These are phyloP conservation scores for Halenospora varia DNA, from an alignment of 495 filamentous ascomycete species.

Conservation along the genomic window DNA sequence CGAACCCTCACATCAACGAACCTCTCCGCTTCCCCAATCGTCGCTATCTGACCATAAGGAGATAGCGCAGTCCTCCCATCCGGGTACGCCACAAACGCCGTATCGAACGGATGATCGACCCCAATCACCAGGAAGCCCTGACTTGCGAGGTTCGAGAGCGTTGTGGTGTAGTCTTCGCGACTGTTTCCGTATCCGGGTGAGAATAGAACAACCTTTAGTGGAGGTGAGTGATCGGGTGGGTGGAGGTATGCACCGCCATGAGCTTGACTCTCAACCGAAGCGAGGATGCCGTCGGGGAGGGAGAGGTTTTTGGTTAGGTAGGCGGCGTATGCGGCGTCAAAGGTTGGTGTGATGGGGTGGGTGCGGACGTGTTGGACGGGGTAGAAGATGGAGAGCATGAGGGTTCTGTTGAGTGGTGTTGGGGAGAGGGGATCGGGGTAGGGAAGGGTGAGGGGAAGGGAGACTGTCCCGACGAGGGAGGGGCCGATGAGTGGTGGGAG, in stretches of 20 bases:
- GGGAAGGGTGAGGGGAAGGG: too few species aligned
- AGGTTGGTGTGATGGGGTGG: slow-evolving; percentile 20
- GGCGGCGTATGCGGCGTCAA: slow-evolving; percentile 11
- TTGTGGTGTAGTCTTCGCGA: slow-evolving; percentile 34
- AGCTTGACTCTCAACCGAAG: neutral
- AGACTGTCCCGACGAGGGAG: too few species aligned
- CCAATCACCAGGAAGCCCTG: slow-evolving; percentile 40
- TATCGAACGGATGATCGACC: slow-evolving; percentile 47
- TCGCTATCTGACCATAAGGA: neutral
- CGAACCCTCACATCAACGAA: neutral
- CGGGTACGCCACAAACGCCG: slow-evolving; percentile 40
- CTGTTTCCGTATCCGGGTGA: slow-evolving; percentile 29
- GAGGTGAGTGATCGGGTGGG: neutral
- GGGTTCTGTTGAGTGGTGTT: too few species aligned
- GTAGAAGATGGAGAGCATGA: slow-evolving; percentile 33
- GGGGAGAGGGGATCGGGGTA: too few species aligned
- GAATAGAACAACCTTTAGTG: slow-evolving; percentile 31
- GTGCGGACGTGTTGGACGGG: slow-evolving; percentile 22
- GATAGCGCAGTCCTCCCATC: slow-evolving; percentile 31
- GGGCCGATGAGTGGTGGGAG: too few species aligned
- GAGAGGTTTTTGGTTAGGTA: slow-evolving; percentile 5
- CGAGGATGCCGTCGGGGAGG: slow-evolving; percentile 5
- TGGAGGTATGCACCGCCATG: neutral
- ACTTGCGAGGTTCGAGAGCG: slow-evolving; percentile 39
- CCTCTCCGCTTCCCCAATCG: neutral